These are phyloP conservation scores for Ormosia emarginata DNA, from an alignment of 306 rosid genomes.

Conservation along the genomic window DNA sequence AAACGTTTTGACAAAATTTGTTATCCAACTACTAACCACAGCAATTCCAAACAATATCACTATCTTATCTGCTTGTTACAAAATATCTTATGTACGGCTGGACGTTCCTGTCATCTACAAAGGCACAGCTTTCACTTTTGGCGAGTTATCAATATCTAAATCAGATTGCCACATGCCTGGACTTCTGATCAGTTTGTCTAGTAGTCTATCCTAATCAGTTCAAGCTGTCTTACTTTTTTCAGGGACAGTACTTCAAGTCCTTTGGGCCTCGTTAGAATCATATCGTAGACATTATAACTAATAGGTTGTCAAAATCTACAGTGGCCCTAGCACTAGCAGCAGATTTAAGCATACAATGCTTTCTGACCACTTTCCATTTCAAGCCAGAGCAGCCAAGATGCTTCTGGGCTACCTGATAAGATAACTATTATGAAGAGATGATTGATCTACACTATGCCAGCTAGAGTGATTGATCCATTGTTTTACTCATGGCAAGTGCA, in stretches of 20 bases:
- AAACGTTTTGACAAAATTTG: background rate
- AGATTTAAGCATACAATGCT: constrained; percentile 20
- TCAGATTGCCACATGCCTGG: constrained; percentile 18
- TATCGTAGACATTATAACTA: constrained; percentile 9
- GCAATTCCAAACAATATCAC: constrained; percentile 4
- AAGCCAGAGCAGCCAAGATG: constrained; percentile 29
- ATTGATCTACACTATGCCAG: constrained; percentile 29
- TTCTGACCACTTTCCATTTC: constrained; percentile 29
- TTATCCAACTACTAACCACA: background rate
- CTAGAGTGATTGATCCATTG: constrained; percentile 25
- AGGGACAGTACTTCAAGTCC: constrained; percentile 20
- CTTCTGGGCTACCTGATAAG: constrained; percentile 20
- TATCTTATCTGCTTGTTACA: background rate
- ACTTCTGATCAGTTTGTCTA: constrained; percentile 25
- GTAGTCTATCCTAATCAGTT: constrained; percentile 17
- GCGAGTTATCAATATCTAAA: constrained; percentile 5
- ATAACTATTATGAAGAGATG: constrained; percentile 18
- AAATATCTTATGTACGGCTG: background rate
- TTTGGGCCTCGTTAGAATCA: constrained; percentile 23
- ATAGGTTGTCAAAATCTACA: constrained; percentile 20
- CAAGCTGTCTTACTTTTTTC: constrained; percentile 6
- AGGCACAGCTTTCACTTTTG: background rate
- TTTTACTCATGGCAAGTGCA: constrained; percentile 17
- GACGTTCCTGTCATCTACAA: constrained; percentile 8
- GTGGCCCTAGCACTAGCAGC: constrained; percentile 26